A percentile compares a stretch with the other conserved stretches of the same genome.
phyloP scores from a whole-genome alignment of 805 yeast genomes.

The Candida adriatica region DNA sequence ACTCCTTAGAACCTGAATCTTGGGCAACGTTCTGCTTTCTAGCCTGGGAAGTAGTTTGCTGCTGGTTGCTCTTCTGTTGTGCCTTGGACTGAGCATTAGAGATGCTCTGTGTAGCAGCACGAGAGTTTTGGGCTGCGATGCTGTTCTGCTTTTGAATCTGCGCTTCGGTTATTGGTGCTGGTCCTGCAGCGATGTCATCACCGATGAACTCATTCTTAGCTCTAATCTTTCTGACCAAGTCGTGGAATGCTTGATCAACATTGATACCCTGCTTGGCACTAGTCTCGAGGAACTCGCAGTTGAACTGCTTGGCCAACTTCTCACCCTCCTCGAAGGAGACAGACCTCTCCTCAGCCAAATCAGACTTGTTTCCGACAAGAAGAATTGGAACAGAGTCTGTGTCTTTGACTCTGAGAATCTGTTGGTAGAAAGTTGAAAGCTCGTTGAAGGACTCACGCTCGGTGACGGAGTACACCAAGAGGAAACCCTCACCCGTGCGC shows the following conservation, averaged over 20 bases:
- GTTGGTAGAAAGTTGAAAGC: conserved; percentile 71
- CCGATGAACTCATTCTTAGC: conserved; percentile 14
- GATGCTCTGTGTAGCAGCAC: not conserved
- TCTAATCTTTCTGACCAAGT: conserved; percentile 52
- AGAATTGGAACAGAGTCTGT: conserved; percentile 68
- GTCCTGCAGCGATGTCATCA: conserved; percentile 1
- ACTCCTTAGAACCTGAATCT: conserved; percentile 8
- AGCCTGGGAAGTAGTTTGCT: conserved; percentile 4
- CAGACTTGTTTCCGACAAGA: conserved; percentile 76
- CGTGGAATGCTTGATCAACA: conserved; percentile 79
- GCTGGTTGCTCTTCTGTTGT: not conserved
- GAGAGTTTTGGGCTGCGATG: conserved; percentile 6
- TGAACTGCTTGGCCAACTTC: conserved; percentile 54
- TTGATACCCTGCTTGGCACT: conserved; percentile 88
- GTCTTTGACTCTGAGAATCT: conserved; percentile 72
- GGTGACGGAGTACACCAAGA: conserved; percentile 83
- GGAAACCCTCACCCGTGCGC: conserved; percentile 93
- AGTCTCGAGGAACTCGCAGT: conserved; percentile 80
- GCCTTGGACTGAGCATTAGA: not conserved
- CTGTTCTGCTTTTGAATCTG: conserved; percentile 5
- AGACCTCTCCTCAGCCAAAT: conserved; percentile 68
- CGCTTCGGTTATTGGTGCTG: conserved; percentile 1
- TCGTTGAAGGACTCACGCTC: conserved; percentile 83
- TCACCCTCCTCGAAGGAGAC: conserved; percentile 62
- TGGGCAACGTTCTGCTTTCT: conserved; percentile 8